Base-by-base conservation (phyloP, 805 yeast genomes). In the Wickerhamomyces queroliae region DNA sequence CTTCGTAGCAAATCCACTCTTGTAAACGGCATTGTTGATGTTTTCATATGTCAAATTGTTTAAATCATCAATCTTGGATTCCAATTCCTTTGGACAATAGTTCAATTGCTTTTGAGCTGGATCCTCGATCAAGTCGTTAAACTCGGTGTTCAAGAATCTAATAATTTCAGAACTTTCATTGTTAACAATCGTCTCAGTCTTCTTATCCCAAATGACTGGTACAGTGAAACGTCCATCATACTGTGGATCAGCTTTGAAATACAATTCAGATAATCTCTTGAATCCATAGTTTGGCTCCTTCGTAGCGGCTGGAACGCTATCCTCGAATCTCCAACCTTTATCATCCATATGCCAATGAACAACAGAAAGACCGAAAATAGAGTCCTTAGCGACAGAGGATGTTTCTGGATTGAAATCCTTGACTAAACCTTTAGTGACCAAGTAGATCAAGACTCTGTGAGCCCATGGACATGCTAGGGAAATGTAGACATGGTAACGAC, bases 401-500 rank as follows among this genome's bases (percentile, higher is more conserved):
- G 57, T 53, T 24, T 31, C 29, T 21, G 58, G 56, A 36, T 64
- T 55, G 39, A 68, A 69, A 27, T 67, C 55, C 39, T 67, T 68
- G n/a, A 67, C 59, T 36, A 83, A 60, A 1, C 96, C 95, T 65
- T 89, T 88, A 46, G 91, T 66, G 11, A 72, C 62, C 39, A 96
- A 66, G 3, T 81, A 70, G 38, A 88, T 81, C 42, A 90, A 67
- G 0, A 90, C 78, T 46, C 98, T 72, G 56, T 87, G 95, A 1
- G 97, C 97, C 76, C 97, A 91, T 4, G 99, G 98, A 63, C 99
- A 91, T 2, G 96, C 96, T 36, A 72, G 68, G 1, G 93, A 83
- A 10, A 88, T 95, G 52, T 84, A 90, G 40, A 89, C 71, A 62
- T 90, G 95, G 58, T 91, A 91, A 53, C 99, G 73, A 42, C 76